These are phyloP conservation scores for Cryptococcus neoformans DNA, from an alignment of 1,284 basidiomycete species.

Conservation along the genomic window DNA sequence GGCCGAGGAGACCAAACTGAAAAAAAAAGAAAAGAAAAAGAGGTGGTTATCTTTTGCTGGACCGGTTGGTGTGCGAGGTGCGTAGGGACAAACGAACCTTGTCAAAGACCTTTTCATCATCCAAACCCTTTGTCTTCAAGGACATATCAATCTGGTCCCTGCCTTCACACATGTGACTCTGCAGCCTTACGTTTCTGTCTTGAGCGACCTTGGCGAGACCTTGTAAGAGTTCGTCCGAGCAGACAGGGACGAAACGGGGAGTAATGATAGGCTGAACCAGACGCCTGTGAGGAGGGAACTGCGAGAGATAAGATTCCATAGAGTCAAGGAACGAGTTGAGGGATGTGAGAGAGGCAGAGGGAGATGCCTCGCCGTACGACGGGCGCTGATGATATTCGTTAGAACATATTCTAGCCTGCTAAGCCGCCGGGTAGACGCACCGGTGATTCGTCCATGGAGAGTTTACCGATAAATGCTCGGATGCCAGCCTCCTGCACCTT, in stretches of 20 bases:
- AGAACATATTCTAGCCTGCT: not conserved
- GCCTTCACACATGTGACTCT: conserved; percentile 74
- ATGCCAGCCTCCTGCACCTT: conserved; percentile 68
- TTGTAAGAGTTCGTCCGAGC: conserved; percentile 62
- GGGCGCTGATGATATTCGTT: conserved; percentile 49
- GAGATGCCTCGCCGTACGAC: conserved; percentile 65
- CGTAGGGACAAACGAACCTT: conserved; percentile 51
- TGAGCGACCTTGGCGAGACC: conserved; percentile 59
- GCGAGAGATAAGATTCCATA: conserved; percentile 52
- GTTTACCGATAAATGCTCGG: conserved; percentile 73
- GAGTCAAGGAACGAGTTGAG: conserved; percentile 59
- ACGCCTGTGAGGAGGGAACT: conserved; percentile 52
- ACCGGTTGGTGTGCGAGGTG: conserved; percentile 47
- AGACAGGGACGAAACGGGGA: conserved; percentile 77
- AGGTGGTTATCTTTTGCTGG: too few relatives aligned
- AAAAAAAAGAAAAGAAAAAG: not conserved
- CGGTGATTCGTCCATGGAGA: conserved; percentile 74
- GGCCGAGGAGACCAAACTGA: conserved; percentile 56
- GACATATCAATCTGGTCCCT: conserved; percentile 71
- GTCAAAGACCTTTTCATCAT: conserved; percentile 71
- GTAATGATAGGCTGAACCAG: conserved; percentile 75
- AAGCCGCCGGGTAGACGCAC: conserved; percentile 11
- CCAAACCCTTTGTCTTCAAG: conserved; percentile 56
- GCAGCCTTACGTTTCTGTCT: conserved; percentile 56
- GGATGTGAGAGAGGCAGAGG: conserved; percentile 54